Conservation (phyloP, 2,329 filamentous ascomycete species). For the Sporothrix curviconia region DNA sequence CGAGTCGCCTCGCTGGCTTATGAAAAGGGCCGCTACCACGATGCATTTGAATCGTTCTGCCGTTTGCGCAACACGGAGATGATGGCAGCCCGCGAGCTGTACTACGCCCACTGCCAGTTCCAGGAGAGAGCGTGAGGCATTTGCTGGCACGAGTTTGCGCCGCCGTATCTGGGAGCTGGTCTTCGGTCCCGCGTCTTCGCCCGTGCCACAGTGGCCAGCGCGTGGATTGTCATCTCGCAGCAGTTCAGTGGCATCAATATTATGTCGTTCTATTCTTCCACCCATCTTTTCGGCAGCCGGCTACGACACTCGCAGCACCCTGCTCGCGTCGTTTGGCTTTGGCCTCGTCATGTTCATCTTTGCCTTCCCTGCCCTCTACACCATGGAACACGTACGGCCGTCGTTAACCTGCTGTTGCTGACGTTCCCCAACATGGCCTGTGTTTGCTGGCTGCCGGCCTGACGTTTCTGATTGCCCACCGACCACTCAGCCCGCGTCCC, state of each 20-base stretch:
- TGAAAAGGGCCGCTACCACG: conserved; percentile 52
- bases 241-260: conserved; percentile 50
- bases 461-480: conserved; percentile 40
- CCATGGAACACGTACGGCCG: conserved; percentile 60
- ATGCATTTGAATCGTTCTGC: conserved; percentile 51
- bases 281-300: conserved; percentile 40
- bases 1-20: conserved; percentile 55
- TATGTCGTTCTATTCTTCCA: conserved; percentile 43
- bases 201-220: conserved; percentile 59
- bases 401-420: conserved; percentile 53
- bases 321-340: conserved; percentile 39
- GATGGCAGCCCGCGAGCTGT: conserved; percentile 56
- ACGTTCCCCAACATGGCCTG: conserved; percentile 62
- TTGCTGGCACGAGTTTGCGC: conserved; percentile 35
- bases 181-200: conserved; percentile 50
- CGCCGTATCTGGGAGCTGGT: conserved; percentile 51
- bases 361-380: conserved; percentile 60
- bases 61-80: conserved; percentile 51
- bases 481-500: conserved; percentile 29
- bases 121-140: conserved; percentile 33
- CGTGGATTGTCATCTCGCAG: conserved; percentile 61
- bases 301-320: conserved; percentile 31
- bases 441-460: conserved; percentile 52
- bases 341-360: conserved; percentile 57
- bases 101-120: conserved; percentile 50